A percentile compares a stretch with the other conserved stretches of the same genome.
Evolutionary conservation across 129 eudicot species (phyloP).

Genomic region (Ambrosia artemisiifolia): DNA sequence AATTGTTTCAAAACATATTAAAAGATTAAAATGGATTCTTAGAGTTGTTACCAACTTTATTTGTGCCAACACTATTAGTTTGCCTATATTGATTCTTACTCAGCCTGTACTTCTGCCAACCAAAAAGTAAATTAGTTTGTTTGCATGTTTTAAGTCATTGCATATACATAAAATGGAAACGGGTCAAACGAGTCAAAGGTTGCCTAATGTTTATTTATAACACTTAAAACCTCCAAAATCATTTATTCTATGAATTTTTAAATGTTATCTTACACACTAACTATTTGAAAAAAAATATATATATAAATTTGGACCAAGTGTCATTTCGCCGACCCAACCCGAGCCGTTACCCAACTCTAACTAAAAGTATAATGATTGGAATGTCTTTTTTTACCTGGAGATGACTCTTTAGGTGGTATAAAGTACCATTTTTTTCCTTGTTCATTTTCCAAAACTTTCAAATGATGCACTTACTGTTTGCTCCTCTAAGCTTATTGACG

Average conservation of each 20-base stretch:
- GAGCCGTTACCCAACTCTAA: not conserved
- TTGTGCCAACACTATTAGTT: slow-evolving; percentile 52
- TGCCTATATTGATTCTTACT: slow-evolving; percentile 89
- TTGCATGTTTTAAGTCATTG: slow-evolving; percentile 3
- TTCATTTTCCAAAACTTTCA: not conserved
- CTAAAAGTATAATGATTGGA: not conserved
- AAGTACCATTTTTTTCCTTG: slow-evolving; percentile 23
- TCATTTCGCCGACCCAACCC: not conserved
- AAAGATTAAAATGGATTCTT: not conserved
- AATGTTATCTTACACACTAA: not conserved
- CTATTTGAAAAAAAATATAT: not conserved
- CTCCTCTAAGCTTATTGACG: slow-evolving; percentile 95
- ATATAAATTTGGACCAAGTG: not conserved
- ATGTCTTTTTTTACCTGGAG: slow-evolving; percentile 65
- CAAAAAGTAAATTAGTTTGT: slow-evolving; percentile 25
- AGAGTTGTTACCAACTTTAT: slow-evolving; percentile 56
- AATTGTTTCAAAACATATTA: not conserved
- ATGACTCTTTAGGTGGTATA: slow-evolving; percentile 96
- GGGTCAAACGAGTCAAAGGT: not conserved
- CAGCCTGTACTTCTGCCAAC: slow-evolving; percentile 86
- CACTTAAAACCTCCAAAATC: not conserved
- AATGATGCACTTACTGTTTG: slow-evolving; percentile 72
- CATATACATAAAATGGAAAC: not conserved
- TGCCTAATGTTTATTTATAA: not conserved
- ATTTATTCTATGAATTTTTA: not conserved